Evolutionary conservation across 306 rosid species (phyloP), one percentile per base, ranked within the genome.

Genomic region (Cyclanthera cordifolia): DNA sequence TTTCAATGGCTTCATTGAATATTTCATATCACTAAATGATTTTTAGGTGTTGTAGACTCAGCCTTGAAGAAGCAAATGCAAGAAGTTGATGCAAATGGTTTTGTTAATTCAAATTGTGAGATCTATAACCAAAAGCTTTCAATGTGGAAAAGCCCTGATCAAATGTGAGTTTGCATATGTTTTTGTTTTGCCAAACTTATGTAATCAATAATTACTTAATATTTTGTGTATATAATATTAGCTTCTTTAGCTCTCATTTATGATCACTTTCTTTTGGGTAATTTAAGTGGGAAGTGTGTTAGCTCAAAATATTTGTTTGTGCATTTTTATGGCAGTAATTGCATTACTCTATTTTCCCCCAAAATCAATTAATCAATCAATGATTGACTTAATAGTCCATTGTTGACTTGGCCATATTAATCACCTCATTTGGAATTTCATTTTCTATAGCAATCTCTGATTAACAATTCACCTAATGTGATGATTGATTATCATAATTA

Each of bases 161-260:
- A 66, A 66, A 24, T 66, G 71, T 66, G 55, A 66, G 71, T 46
- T n/a, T n/a, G 4, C 10, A 14, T 30, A n/a, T n/a, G n/a, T 58
- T 55, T 58, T 58, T 55, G 30, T 58, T 14, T 25, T 30, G 7
- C 63, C 19, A 55, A 53, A 13, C 49, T 34, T 37, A 13, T 30
- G 25, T 58, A 32, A 58, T 58, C 21, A 28, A 28, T 28, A 30
- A 16, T 58, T 28, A 56, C 11, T 2, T 37, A 4, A 32, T 6
- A 32, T 32, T 32, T 32, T 32, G 37, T 32, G 41, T 34, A 34
- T 61, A 30, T 49, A 34, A 61, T 61, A 17, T 61, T 8, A 39
- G 51, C 28, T 61, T 17, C 48, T 61, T 61, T 13, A 56, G 37
- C 37, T 3, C 37, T 23, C 41, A 13, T 28, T 57, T 6, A 15